Evolutionary conservation across 768 basidiomycete genomes (phyloP), one percentile per base, ranked within the genome.

Genomic region (Phylloporus rhodoxanthus): DNA sequence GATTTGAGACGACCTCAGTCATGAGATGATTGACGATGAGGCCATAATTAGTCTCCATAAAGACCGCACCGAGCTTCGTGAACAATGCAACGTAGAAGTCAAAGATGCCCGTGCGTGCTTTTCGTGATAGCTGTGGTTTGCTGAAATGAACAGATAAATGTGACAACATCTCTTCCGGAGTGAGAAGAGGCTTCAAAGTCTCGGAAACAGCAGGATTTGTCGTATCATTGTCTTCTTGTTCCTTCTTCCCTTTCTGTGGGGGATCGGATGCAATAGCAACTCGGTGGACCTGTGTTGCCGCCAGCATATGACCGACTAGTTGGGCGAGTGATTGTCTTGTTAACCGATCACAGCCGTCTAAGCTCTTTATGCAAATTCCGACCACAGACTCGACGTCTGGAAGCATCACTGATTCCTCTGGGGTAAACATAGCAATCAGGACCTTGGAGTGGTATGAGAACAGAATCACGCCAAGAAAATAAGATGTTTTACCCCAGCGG

Each of bases 41-140:
- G 6, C 82, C 74, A 54, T 93, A 98, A 62, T 95, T 87, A 17
- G 69, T 65, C 65, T 99, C 94, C 39, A 91, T 81, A 63, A 88
- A 98, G 1, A 68, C 61, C 2, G 84, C 53, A 0, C 94, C 95
- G 8, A 98, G 81, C 9, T 77, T 75, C 4, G 75, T 79, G 55
- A 98, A 75, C 3, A 95, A 67, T 0, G 87, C 80, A 5, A 83
- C 77, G 60, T 97, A 96, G 57, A 91, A 84, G 55, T 96, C 91
- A 62, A 96, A 85, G 20, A 98, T 78, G 7, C 91, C 92, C 29
- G 91, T 84, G 19, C 88, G 80, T 2, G 80, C 79, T 66, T 84
- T 84, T 33, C 87, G 81, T 1, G 85, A 75, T 0, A 79, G 59
- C 32, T 79, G 74, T 2, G 80, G 69, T 63, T 85, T 88, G 72